phyloP scores from a whole-genome alignment of 73 alveolate genomes.

The Tetrahymena borealis region DNA sequence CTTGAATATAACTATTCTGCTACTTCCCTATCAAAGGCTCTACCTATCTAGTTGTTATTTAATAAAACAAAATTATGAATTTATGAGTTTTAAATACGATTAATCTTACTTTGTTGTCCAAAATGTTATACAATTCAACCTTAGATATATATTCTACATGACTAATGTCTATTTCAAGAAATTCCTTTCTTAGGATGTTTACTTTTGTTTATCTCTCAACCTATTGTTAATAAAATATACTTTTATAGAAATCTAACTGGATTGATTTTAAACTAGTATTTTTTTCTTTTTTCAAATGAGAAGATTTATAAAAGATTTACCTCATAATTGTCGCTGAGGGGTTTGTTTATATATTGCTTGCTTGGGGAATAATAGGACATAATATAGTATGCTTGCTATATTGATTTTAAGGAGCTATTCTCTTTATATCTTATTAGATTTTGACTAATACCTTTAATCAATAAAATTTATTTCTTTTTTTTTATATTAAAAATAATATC shows the following conservation, averaged over 20 bases:
- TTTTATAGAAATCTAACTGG: neutral
- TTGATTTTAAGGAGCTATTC: neutral
- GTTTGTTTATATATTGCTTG: neutral
- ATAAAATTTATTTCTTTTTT: neutral
- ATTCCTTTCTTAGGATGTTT: neutral
- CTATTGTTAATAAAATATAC: neutral
- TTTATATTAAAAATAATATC: neutral
- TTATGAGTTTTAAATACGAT: neutral
- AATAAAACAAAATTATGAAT: neutral
- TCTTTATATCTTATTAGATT: too few species aligned
- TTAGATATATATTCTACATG: neutral
- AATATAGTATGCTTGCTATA: neutral
- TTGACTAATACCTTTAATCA: neutral
- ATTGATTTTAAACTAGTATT: too few species aligned
- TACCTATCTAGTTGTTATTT: neutral
- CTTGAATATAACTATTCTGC: neutral
- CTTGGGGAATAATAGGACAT: neutral
- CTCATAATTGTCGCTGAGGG: neutral
- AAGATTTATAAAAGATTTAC: neutral
- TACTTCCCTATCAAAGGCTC: neutral
- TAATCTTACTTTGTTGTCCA: neutral
- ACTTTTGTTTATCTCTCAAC: neutral
- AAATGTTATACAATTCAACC: neutral
- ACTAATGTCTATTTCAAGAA: neutral
- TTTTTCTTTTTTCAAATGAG: too few species aligned